Evolutionary conservation across 129 eudicot species (phyloP).

Genomic region (Lactuca sativa): DNA sequence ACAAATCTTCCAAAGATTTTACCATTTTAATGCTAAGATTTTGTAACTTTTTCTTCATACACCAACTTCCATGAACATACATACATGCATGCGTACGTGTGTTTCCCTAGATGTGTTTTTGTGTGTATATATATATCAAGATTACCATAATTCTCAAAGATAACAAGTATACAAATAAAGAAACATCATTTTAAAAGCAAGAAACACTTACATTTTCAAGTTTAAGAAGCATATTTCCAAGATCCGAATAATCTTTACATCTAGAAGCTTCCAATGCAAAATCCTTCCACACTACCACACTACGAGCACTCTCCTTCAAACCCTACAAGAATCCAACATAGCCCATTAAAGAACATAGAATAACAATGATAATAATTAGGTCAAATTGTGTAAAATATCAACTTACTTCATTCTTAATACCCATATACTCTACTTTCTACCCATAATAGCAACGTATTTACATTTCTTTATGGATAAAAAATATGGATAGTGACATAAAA

Average conservation of each 20-base stretch:
- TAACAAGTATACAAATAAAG: not conserved
- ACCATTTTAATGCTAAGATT: constrained; percentile 1
- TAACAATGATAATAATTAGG: not conserved
- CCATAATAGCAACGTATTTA: no score
- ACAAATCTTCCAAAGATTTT: not conserved
- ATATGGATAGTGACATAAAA: no score
- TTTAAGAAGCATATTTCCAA: constrained; percentile 88
- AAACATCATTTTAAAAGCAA: constrained; percentile 12
- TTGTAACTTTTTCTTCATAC: not conserved
- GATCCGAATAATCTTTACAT: constrained; percentile 82
- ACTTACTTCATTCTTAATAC: not conserved
- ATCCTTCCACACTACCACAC: constrained; percentile 77
- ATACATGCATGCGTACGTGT: not conserved
- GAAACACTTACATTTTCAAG: constrained; percentile 64
- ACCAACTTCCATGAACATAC: constrained; percentile 13
- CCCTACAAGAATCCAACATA: constrained; percentile 49
- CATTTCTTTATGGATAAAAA: not conserved
- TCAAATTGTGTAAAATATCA: not conserved
- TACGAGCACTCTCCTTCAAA: constrained; percentile 71
- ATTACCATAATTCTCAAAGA: not conserved
- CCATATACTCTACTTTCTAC: not conserved
- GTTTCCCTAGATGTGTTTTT: not conserved
- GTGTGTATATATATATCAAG: not conserved
- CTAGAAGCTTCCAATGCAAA: constrained; percentile 93
- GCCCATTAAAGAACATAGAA: not conserved